Evolutionary conservation across 179 eudicot genomes (phyloP).

Genomic region (Silene vulgaris): DNA sequence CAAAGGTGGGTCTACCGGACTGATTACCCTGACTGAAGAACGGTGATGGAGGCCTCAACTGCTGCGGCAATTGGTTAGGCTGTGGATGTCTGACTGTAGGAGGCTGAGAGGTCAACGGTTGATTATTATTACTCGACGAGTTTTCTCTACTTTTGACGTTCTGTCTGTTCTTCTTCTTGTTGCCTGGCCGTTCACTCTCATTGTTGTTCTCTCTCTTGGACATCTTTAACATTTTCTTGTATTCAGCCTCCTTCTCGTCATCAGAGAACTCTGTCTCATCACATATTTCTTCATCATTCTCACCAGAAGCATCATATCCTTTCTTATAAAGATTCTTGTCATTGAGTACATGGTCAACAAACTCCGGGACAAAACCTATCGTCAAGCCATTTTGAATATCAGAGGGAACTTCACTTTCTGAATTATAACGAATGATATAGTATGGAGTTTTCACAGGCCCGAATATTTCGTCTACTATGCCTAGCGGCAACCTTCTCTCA

Average conservation of each 20-base stretch:
- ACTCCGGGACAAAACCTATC: slow-evolving; percentile 72
- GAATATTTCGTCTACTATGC: slow-evolving; percentile 80
- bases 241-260: slow-evolving; percentile 87
- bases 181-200: slow-evolving; percentile 35
- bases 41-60: slow-evolving; percentile 5
- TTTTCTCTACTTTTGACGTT: slow-evolving; percentile 37
- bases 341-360: slow-evolving; percentile 58
- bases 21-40: slow-evolving; percentile 20
- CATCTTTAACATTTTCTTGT: slow-evolving; percentile 50
- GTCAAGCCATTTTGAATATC: slow-evolving; percentile 55
- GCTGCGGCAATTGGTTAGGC: slow-evolving; percentile 24
- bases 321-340: slow-evolving; percentile 61
- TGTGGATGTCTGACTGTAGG: slow-evolving; percentile 19
- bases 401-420: slow-evolving; percentile 73
- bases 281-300: slow-evolving; percentile 68
- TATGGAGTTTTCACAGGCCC: slow-evolving; percentile 92
- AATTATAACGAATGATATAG: slow-evolving; percentile 70
- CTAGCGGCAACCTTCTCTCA: slow-evolving; percentile 64
- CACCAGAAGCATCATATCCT: slow-evolving; percentile 94
- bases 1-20: neutral
- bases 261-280: slow-evolving; percentile 77
- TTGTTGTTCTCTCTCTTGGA: slow-evolving; percentile 54
- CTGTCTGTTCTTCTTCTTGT: slow-evolving; percentile 42
- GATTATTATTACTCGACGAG: slow-evolving; percentile 28
- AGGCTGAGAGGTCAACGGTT: slow-evolving; percentile 22